phyloP scores from a whole-genome alignment of 768 basidiomycete species.

The Nidula microcarpa region DNA sequence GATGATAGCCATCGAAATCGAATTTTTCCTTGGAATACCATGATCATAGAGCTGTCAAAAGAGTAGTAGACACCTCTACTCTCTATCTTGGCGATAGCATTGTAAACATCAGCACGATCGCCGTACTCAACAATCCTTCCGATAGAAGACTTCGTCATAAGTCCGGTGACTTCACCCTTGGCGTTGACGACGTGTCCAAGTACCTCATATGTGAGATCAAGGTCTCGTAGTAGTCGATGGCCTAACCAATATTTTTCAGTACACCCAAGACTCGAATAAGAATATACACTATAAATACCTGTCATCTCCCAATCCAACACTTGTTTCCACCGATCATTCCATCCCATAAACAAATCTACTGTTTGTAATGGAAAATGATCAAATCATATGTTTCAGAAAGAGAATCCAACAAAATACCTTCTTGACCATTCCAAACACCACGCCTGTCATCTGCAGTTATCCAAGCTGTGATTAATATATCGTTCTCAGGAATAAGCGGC shows the following conservation, averaged over 20 bases:
- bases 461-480: constrained; percentile 31
- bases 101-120: constrained; percentile 26
- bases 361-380: not conserved
- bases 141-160: constrained; percentile 31
- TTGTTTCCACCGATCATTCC: constrained; percentile 18
- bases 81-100: constrained; percentile 24
- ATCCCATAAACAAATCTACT: constrained; percentile 28
- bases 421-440: constrained; percentile 33
- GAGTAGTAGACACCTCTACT: constrained; percentile 19
- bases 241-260: constrained; percentile 4
- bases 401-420: constrained; percentile 23
- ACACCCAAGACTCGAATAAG: not conserved
- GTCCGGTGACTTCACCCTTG: constrained; percentile 26
- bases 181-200: constrained; percentile 27
- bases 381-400: not conserved
- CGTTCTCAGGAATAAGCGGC: constrained; percentile 28
- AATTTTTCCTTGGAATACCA: constrained; percentile 30
- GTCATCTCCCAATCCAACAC: constrained; percentile 25
- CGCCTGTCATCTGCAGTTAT: constrained; percentile 19
- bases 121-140: constrained; percentile 22
- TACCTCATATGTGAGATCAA: constrained; percentile 31
- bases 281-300: not conserved
- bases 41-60: constrained; percentile 15
- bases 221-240: constrained; percentile 19
- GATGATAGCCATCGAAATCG: constrained; percentile 15